Percentiles rank a stretch among this genome's conserved stretches.
Conservation (phyloP, 2,329 filamentous ascomycete genomes). For the Cladosporium sp. region DNA sequence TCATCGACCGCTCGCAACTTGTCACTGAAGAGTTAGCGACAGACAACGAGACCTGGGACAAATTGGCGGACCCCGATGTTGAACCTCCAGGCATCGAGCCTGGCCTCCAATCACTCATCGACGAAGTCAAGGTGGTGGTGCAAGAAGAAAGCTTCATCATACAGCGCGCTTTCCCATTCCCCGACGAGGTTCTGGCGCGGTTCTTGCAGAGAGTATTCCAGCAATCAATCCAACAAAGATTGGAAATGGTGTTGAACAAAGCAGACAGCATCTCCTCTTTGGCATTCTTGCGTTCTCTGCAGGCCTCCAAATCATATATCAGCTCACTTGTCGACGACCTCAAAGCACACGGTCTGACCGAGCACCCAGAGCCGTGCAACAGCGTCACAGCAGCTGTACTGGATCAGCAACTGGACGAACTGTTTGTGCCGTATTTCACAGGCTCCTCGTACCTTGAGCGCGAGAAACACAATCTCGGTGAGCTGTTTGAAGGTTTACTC, state of each 20-base stretch:
- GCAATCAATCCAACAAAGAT: slow-evolving; percentile 91
- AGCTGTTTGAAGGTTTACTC: slow-evolving; percentile 81
- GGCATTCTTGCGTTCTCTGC: slow-evolving; percentile 83
- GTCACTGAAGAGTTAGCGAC: slow-evolving; percentile 77
- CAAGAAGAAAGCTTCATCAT: slow-evolving; percentile 97
- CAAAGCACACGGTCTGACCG: slow-evolving; percentile 89
- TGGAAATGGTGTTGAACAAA: slow-evolving; percentile 95
- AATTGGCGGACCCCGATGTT: slow-evolving; percentile 86
- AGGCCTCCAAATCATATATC: slow-evolving; percentile 87
- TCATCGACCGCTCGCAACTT: slow-evolving; percentile 91
- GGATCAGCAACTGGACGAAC: slow-evolving; percentile 63
- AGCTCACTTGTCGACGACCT: slow-evolving; percentile 83
- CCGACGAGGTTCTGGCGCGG: slow-evolving; percentile 86
- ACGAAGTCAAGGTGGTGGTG: slow-evolving; percentile 92
- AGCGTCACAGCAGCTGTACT: slow-evolving; percentile 70
- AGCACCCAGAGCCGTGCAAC: slow-evolving; percentile 87
- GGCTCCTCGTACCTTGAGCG: slow-evolving; percentile 62
- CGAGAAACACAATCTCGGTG: slow-evolving; percentile 65
- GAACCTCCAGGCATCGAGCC: slow-evolving; percentile 89
- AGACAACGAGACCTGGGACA: slow-evolving; percentile 76
- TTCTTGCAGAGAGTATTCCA: slow-evolving; percentile 96
- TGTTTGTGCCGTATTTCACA: slow-evolving; percentile 62
- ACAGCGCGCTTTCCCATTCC: slow-evolving; percentile 91
- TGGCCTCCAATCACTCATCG: slow-evolving; percentile 83
- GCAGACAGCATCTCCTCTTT: slow-evolving; percentile 86